A percentile compares a stretch with the other conserved stretches of the same genome.
Conservation (phyloP, 2,329 filamentous ascomycete genomes). For the Ascochyta clinopodiicola region DNA sequence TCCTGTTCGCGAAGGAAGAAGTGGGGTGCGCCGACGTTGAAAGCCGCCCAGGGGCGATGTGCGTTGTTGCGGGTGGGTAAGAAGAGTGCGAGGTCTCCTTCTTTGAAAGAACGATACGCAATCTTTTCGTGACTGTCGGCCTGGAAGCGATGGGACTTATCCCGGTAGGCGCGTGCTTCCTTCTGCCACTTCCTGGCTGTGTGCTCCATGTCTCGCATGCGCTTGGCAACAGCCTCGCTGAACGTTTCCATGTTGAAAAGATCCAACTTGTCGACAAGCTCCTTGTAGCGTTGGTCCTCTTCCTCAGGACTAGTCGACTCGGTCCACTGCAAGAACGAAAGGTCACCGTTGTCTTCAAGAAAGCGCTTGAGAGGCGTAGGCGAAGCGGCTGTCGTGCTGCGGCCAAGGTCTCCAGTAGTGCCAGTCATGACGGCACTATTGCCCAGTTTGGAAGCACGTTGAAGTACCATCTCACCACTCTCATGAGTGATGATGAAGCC, state of each 20-base stretch:
- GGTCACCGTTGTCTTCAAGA: conserved; percentile 68
- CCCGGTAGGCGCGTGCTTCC: conserved; percentile 84
- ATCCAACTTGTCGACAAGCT: conserved; percentile 75
- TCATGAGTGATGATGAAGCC: conserved; percentile 83
- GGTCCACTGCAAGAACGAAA: conserved; percentile 83
- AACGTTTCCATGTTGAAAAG: conserved; percentile 85
- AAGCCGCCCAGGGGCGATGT: conserved; percentile 94
- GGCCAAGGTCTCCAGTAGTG: conserved; percentile 48
- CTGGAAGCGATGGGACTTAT: conserved; percentile 80
- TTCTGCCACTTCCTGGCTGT: conserved; percentile 92
- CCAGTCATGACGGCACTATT: conserved; percentile 55
- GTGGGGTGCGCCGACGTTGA: conserved; percentile 96
- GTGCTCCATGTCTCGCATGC: conserved; percentile 91
- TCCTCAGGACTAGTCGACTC: conserved; percentile 68
- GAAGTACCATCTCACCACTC: conserved; percentile 74
- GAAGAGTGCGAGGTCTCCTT: conserved; percentile 93
- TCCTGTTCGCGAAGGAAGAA: conserved; percentile 97
- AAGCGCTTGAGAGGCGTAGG: conserved; percentile 61
- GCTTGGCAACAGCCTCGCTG: conserved; percentile 82
- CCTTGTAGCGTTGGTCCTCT: conserved; percentile 76
- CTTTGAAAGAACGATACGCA: conserved; percentile 93
- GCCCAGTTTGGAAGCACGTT: conserved; percentile 68
- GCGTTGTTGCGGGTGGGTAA: conserved; percentile 93
- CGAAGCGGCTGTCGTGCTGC: conserved; percentile 64
- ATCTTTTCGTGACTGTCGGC: conserved; percentile 95